Conservation (phyloP, 2,329 filamentous ascomycete species). For the Drechslerella dactyloides region DNA sequence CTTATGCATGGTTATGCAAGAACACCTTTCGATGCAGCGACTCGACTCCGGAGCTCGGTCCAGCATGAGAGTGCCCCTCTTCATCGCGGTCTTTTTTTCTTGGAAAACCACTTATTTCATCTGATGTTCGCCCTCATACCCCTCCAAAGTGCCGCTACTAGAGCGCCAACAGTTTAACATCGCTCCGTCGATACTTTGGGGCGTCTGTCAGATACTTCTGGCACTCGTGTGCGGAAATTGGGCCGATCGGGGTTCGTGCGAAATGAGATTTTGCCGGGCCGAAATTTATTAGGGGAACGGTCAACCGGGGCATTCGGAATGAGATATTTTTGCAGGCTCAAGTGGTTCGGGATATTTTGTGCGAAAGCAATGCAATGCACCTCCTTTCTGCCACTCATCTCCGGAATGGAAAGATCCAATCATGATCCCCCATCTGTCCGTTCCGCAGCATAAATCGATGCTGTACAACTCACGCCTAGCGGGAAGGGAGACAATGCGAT, state of each 20-base stretch:
- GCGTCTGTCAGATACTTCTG: constrained; percentile 12
- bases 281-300: constrained; percentile 34
- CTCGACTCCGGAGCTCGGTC: constrained; percentile 40
- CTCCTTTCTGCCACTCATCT: constrained; percentile 21
- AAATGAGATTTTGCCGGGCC: constrained; percentile 40
- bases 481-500: neutral
- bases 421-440: constrained; percentile 32
- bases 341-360: constrained; percentile 30
- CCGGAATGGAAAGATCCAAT: constrained; percentile 26
- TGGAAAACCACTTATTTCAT: constrained; percentile 41
- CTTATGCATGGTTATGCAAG: constrained; percentile 50
- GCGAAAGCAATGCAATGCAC: constrained; percentile 10
- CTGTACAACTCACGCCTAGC: constrained; percentile 29
- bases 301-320: constrained; percentile 37
- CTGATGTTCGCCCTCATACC: constrained; percentile 35
- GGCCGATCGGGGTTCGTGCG: constrained; percentile 23
- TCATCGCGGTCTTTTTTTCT: constrained; percentile 9
- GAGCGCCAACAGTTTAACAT: neutral
- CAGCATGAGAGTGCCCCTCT: constrained; percentile 31
- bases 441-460: constrained; percentile 38
- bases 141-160: neutral
- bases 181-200: neutral
- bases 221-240: constrained; percentile 34
- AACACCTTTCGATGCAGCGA: constrained; percentile 37
- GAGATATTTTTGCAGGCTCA: constrained; percentile 48